A percentile compares a stretch with the other conserved stretches of the same genome.
These are phyloP conservation scores for Zymoseptoria pseudotritici DNA, from an alignment of 2,329 filamentous ascomycete species.

Conservation along the genomic window DNA sequence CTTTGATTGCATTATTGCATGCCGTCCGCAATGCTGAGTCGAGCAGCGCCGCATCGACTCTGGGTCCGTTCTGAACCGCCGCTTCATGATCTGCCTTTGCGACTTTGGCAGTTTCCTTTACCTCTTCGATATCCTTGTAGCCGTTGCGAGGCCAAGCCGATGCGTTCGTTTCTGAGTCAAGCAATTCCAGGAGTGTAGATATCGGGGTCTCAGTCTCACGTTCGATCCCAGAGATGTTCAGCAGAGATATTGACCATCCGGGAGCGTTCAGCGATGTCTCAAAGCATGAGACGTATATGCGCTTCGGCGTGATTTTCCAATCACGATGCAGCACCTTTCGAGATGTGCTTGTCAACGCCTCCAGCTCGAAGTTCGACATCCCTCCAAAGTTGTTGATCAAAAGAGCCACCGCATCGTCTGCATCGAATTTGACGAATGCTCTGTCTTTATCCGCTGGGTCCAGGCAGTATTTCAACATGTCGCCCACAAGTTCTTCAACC, in stretches of 20 bases:
- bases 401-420: constrained; percentile 39
- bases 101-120: constrained; percentile 18
- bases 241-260: constrained; percentile 49
- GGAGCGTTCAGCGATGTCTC: constrained; percentile 50
- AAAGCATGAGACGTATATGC: constrained; percentile 43
- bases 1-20: constrained; percentile 44
- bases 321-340: constrained; percentile 36
- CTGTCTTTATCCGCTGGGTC: constrained; percentile 42
- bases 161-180: constrained; percentile 46
- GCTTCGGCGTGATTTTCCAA: constrained; percentile 43
- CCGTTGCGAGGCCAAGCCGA: constrained; percentile 46
- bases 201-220: constrained; percentile 33
- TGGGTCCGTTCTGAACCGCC: constrained; percentile 17
- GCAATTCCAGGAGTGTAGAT: constrained; percentile 39
- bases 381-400: constrained; percentile 46
- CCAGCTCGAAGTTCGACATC: constrained; percentile 42
- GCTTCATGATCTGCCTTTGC: constrained; percentile 34
- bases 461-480: constrained; percentile 43
- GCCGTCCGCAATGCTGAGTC: constrained; percentile 36
- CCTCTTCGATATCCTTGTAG: constrained; percentile 22
- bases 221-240: constrained; percentile 44
- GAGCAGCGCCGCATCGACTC: constrained; percentile 23
- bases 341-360: constrained; percentile 39
- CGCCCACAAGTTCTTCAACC: constrained; percentile 41
- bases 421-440: constrained; percentile 42